Base-by-base conservation (phyloP, 768 basidiomycete genomes). In the Tylopilus subfusipes region DNA sequence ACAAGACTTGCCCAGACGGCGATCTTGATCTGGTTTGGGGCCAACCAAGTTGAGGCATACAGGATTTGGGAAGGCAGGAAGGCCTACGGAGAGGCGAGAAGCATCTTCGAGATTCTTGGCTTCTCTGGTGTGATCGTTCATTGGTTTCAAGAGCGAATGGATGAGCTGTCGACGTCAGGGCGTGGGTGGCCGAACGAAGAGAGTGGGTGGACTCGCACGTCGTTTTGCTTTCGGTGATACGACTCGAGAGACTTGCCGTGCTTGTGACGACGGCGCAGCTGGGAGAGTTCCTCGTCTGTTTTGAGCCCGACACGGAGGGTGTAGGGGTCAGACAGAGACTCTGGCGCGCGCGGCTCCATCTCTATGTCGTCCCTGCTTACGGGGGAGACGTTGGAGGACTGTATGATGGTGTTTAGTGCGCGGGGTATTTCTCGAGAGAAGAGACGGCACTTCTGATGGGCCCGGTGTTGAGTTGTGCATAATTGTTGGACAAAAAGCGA, bases 91-190 rank as follows among this genome's bases (percentile, higher is more conserved):
- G 44, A 90, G 62, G 19, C 88, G 85, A 34, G 80, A 76, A 29
- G 78, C 77, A 33, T 86, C 81, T 66, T 86, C 87, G 30, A 85
- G 83, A 13, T 79, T 76, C 55, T 77, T 80, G 16, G 93, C 93
- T 62, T 96, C 91, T 48, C 83, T 80, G 0, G 92, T 92, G 64
- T 94, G 90, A 31, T 87, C 85, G 33, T 93, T 89, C 82, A 98
- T 88, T 1, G 93, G 82, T 71, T 96, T 97, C 31, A 98, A 79
- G 56, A 98, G 72, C n/a, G 83, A 80, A n/a, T 73, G 67, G 57
- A 98, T 96, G 55, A 94, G 86, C 89, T 96, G 63, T 40, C 19
- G 55, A n/a, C 45, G 57, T 22, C 27, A 42, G 49, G 33, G 19
- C 1, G 21, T 44, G 46, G n/a, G 38, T 21, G 12, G 14, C 12